These are phyloP conservation scores for Pleurotus eryngii DNA, from an alignment of 768 basidiomycete species.

Conservation along the genomic window DNA sequence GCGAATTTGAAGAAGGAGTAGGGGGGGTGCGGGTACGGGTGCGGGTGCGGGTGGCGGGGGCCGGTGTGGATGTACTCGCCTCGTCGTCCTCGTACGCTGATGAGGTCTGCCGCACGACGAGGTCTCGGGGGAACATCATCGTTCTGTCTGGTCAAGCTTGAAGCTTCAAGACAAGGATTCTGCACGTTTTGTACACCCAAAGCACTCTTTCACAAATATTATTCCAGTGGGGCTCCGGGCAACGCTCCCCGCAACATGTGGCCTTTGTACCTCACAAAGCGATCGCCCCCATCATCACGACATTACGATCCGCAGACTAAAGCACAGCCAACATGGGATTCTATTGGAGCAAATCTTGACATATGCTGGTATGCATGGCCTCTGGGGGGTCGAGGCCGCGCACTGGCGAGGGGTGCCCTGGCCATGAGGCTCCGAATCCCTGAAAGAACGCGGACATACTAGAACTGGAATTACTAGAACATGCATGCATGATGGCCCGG, in stretches of 20 bases:
- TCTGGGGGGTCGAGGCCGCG: no score
- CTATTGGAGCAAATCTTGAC: background rate
- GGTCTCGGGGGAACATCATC: background rate
- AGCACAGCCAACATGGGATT: background rate
- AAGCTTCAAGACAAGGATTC: background rate
- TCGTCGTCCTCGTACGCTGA: background rate
- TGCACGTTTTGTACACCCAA: background rate
- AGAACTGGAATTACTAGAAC: no score
- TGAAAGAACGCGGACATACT: background rate
- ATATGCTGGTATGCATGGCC: no score
- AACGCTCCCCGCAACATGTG: conserved; percentile 5
- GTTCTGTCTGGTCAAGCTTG: background rate
- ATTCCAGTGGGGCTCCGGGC: conserved; percentile 1
- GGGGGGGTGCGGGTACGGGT: no score
- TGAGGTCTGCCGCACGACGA: background rate
- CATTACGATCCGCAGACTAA: background rate
- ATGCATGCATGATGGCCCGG: no score
- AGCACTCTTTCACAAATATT: background rate
- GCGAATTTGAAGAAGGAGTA: no score
- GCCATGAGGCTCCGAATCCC: conserved; percentile 5
- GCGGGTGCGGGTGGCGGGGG: background rate
- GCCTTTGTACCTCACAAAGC: background rate
- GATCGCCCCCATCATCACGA: conserved; percentile 4
- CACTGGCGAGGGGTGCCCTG: background rate
- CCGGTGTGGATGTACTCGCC: background rate